Evolutionary conservation across 106 monocot genomes (phyloP), one percentile per base, ranked within the genome.

Genomic region (Allium fistulosum): DNA sequence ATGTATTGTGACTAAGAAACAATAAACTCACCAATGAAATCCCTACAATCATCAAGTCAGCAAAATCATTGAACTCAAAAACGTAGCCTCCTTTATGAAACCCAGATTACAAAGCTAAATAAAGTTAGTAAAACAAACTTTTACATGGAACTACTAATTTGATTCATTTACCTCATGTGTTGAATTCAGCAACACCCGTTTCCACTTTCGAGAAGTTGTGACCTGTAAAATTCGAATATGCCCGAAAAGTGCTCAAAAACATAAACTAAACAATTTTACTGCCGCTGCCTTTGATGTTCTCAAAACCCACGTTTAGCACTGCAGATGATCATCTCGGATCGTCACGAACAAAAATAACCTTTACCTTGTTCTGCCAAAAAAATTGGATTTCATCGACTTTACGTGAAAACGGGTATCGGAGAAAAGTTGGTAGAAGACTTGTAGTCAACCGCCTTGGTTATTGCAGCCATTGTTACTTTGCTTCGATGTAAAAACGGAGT

Each of bases 121-220:
- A 63, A 17, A 53, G 18, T 65, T 59, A 17, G 46, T 22, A 22
- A 52, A 60, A 65, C 49, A 51, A 27, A 46, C 27, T 53, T 22
- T 22, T 22, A 22, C 22, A 22, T 22, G 22, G 22, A 22, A 48
- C 22, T 22, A 22, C 22, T 22, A 16, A 17, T 49, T 60, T 17
- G 62, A 63, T 50, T 63, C 18, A 61, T 28, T 46, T 51, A 90
- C 97, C 97, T 99, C 92, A 53, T 89, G 80, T 53, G 75, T 82
- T 63, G 92, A 79, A 79, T 90, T 99, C 48, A 99, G 51, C 71
- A 99, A 75, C 76, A 90, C 92, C 92, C 9, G 76, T 81, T 47
- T 87, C 92, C 70, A 87, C 97, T 80, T 99, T 99, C 57, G 79
- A 92, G 60, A 99, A 86, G 66, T 82, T 99, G 80, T 92, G 97